Conservation (phyloP, 2,329 filamentous ascomycete species). For the Xylaria sp. region DNA sequence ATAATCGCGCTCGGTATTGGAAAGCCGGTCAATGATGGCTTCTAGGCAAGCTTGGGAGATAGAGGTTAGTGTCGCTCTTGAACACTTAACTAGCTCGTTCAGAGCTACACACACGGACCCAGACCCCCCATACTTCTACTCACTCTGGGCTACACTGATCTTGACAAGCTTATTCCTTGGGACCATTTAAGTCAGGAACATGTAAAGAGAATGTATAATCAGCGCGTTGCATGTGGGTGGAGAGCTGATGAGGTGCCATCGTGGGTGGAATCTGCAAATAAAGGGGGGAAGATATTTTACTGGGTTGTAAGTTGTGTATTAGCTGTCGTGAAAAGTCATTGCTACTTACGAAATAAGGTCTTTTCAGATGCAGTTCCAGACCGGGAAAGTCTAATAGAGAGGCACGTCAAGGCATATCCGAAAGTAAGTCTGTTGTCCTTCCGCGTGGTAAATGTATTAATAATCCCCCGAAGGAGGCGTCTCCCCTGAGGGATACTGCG, state of each 20-base stretch:
- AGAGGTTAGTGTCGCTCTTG: constrained; percentile 36
- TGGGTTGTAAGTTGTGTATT: constrained; percentile 42
- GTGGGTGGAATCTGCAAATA: constrained; percentile 40
- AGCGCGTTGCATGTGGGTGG: constrained; percentile 52
- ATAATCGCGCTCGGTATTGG: neutral
- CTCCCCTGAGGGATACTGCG: constrained; percentile 41
- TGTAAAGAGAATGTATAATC: constrained; percentile 43
- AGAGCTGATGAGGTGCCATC: constrained; percentile 40
- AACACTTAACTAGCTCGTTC: constrained; percentile 2
- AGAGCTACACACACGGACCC: too few species aligned
- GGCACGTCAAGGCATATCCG: constrained; percentile 36
- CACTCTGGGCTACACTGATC: neutral
- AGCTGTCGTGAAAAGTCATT: neutral
- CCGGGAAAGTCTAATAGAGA: constrained; percentile 34
- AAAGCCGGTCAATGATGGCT: constrained; percentile 18
- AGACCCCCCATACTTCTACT: too few species aligned
- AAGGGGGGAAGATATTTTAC: constrained; percentile 43
- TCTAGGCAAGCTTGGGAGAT: constrained; percentile 39
- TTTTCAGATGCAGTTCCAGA: constrained; percentile 36
- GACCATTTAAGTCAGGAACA: constrained; percentile 46
- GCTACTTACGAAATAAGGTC: constrained; percentile 29
- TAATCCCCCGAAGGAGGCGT: constrained; percentile 34
- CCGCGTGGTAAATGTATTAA: neutral
- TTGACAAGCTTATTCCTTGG: constrained; percentile 45
- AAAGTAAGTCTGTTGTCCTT: constrained; percentile 29